These are phyloP conservation scores for Massariosphaeria phaeospora DNA, from an alignment of 495 filamentous ascomycete genomes.

Conservation along the genomic window DNA sequence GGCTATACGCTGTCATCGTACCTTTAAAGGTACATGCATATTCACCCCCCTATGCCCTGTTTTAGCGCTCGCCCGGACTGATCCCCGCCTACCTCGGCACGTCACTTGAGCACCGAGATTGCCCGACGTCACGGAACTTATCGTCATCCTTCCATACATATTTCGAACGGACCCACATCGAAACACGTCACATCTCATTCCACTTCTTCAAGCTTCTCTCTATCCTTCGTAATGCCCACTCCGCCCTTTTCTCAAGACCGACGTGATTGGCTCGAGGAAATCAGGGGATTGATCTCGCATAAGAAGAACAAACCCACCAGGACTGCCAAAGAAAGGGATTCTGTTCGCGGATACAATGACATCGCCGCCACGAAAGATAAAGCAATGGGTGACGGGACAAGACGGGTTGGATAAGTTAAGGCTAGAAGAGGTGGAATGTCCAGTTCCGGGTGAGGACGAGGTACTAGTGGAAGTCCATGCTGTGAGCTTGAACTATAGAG, in stretches of 20 bases:
- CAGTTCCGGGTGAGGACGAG: conserved; percentile 45
- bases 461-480: conserved; percentile 54
- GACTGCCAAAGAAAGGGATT: not conserved
- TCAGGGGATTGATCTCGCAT: not conserved
- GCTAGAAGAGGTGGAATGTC: conserved; percentile 42
- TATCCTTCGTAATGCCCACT: too few species aligned
- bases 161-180: too few species aligned
- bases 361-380: conserved; percentile 14
- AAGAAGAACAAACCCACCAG: not conserved
- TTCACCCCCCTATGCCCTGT: too few species aligned
- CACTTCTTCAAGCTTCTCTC: too few species aligned
- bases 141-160: not conserved
- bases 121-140: not conserved
- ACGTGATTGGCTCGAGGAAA: conserved; percentile 22
- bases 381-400: conserved; percentile 49
- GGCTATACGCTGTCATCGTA: too few species aligned
- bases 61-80: too few species aligned
- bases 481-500: conserved; percentile 57
- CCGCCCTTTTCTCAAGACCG: conserved; percentile 20
- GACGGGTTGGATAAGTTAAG: conserved; percentile 50
- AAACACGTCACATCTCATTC: too few species aligned
- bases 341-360: not conserved
- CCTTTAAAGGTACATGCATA: too few species aligned
- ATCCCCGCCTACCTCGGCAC: too few species aligned
- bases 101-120: too few species aligned